Evolutionary conservation across 352 stramenopile genomes (phyloP), one percentile per base, ranked within the genome.

Genomic region (Phytophthora pinifolia): DNA sequence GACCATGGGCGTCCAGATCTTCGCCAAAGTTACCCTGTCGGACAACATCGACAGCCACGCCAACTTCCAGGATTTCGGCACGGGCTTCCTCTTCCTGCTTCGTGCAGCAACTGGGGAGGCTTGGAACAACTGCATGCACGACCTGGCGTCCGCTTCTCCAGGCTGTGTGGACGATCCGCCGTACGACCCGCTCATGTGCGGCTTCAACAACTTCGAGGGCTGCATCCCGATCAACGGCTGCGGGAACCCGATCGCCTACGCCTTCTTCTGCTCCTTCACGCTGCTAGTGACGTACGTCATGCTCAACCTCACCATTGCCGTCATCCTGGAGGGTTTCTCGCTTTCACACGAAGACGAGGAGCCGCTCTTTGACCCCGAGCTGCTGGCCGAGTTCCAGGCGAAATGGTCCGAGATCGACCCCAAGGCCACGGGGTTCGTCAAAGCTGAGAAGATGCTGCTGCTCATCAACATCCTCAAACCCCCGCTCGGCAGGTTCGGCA

Each of bases 81-180:
- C 76, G n/a, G 88, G 85, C 1, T 88, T 98, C 31, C 70, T 98
- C 20, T 88, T 96, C 18, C 63, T 98, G 3, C 47, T 98, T 13
- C 79, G 90, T 2, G 88, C 96, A 44, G 83, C 91, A 13, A 98
- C 93, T 2, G 94, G 94, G 14, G 93, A 98, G 66, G 89, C 85
- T 6, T 98, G 92, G 92, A 88, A 98, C 60, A 78, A 73, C n/a
- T 96, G 90, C 45, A 97, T 98, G 89, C 83, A 96, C 56, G 85
- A 94, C 44, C 55, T 97, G 14, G 77, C 75, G 0, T 61, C 62
- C 6, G 67, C 35, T 6, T 29, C 46, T 1, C 46, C 43, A 31
- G 66, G 70, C 12, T 94, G 91, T 46, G 59, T 81, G 0, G 83
- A 96, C 32, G 72, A 90, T 51, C 64, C 64, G 20, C 79, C 70